A percentile compares a stretch with the other conserved stretches of the same genome.
Conservation (phyloP, 1,284 basidiomycete species). For the Austroboletus rostrupii region DNA sequence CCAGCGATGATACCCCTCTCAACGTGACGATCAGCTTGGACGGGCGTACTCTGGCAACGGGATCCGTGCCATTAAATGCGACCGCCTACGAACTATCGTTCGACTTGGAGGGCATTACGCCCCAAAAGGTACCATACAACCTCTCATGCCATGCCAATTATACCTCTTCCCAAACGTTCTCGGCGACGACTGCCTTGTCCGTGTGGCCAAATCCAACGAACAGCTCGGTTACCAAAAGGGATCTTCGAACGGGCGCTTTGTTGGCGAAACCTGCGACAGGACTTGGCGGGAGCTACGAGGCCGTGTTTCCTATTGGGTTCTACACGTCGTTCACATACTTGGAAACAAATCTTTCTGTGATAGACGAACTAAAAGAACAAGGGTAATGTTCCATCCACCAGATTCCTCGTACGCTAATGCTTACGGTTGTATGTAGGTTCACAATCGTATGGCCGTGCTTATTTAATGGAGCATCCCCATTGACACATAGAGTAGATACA, state of each 20-base stretch:
- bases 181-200: constrained; percentile 43
- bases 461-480: not conserved
- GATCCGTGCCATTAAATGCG: constrained; percentile 28
- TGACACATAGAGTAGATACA: constrained; percentile 45
- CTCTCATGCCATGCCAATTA: constrained; percentile 27
- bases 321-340: constrained; percentile 64
- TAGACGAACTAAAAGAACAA: constrained; percentile 55
- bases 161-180: constrained; percentile 41
- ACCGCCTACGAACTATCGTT: constrained; percentile 25
- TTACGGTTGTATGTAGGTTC: constrained; percentile 21
- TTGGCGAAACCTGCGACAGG: constrained; percentile 53
- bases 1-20: constrained; percentile 5
- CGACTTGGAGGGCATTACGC: constrained; percentile 21
- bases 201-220: constrained; percentile 54
- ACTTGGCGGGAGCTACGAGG: constrained; percentile 46
- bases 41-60: constrained; percentile 19
- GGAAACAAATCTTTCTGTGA: constrained; percentile 48
- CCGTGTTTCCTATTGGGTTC: constrained; percentile 70
- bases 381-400: constrained; percentile 41
- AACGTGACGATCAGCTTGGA: constrained; percentile 26
- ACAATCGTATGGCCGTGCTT: constrained; percentile 29
- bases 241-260: constrained; percentile 62
- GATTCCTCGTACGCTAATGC: not conserved
- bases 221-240: constrained; percentile 66
- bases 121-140: constrained; percentile 23